Percentiles rank a stretch among this genome's conserved stretches.
These are phyloP conservation scores for Eucalyptus lansdowneana DNA, from an alignment of 345 rosid genomes.

Conservation along the genomic window DNA sequence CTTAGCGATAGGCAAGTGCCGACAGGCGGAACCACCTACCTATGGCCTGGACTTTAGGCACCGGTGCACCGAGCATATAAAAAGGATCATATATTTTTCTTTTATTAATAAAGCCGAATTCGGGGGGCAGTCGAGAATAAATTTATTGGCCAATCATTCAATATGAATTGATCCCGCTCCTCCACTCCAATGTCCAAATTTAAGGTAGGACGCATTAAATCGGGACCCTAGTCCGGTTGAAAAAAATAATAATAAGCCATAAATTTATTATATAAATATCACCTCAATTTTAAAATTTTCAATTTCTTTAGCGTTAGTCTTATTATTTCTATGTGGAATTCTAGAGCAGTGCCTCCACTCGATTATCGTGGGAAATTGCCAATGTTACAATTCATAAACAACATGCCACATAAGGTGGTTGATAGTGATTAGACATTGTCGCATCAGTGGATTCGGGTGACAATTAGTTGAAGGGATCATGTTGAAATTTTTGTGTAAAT, in stretches of 20 bases:
- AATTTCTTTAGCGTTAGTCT: neutral
- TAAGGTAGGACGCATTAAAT: neutral
- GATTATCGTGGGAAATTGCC: rapidly evolving
- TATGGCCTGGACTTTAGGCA: neutral
- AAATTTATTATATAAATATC: no score
- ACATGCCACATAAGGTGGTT: rapidly evolving
- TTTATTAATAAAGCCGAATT: neutral
- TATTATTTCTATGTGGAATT: neutral
- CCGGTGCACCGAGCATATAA: neutral
- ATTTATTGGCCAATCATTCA: neutral
- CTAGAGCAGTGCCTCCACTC: rapidly evolving
- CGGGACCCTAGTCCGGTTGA: neutral
- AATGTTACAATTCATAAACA: rapidly evolving
- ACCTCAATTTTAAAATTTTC: neutral
- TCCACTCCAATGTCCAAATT: neutral
- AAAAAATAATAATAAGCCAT: neutral
- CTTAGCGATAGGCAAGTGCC: neutral
- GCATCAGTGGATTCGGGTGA: rapidly evolving
- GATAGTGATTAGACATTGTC: rapidly evolving
- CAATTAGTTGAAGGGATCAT: rapidly evolving
- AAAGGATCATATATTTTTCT: neutral
- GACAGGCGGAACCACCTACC: neutral
- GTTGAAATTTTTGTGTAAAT: neutral
- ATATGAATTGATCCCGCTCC: neutral
- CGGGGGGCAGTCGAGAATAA: neutral